phyloP scores from a whole-genome alignment of 257 asterid species.

The Solanum sejunctum region DNA sequence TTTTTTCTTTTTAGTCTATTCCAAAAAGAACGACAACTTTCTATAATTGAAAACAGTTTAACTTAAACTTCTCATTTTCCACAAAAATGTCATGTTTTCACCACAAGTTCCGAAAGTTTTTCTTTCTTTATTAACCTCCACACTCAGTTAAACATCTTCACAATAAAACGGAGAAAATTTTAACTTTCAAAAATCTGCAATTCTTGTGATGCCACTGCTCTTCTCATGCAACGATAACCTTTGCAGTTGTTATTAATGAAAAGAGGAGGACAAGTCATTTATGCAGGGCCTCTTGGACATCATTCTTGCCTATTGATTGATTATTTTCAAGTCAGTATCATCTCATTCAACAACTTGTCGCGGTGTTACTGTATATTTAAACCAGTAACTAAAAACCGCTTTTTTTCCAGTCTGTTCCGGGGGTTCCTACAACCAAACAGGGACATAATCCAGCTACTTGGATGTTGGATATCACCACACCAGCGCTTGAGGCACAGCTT shows the following conservation, averaged over 20 bases:
- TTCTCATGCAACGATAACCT: neutral
- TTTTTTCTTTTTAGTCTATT: neutral
- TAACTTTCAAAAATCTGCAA: neutral
- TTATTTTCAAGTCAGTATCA: constrained; percentile 54
- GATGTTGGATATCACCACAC: constrained; percentile 75
- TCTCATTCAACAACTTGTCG: neutral
- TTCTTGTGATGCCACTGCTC: neutral
- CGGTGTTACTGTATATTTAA: neutral
- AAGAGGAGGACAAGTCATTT: constrained; percentile 79
- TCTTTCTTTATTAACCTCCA: neutral
- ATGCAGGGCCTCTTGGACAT: constrained; percentile 76
- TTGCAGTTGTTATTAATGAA: constrained; percentile 67
- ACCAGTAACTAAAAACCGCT: neutral
- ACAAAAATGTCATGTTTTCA: no score
- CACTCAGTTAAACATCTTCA: neutral
- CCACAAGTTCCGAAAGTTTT: neutral
- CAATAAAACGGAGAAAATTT: neutral
- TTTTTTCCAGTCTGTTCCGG: constrained; percentile 46
- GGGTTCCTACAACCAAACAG: constrained; percentile 61
- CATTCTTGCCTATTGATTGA: constrained; percentile 44
- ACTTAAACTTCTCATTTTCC: neutral
- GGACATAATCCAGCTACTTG: constrained; percentile 84
- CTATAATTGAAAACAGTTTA: neutral
- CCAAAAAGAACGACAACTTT: neutral
- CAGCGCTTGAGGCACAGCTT: constrained; percentile 61